These are phyloP conservation scores for Tinospora cordifolia DNA, from an alignment of 164 flowering plant species.

Conservation along the genomic window DNA sequence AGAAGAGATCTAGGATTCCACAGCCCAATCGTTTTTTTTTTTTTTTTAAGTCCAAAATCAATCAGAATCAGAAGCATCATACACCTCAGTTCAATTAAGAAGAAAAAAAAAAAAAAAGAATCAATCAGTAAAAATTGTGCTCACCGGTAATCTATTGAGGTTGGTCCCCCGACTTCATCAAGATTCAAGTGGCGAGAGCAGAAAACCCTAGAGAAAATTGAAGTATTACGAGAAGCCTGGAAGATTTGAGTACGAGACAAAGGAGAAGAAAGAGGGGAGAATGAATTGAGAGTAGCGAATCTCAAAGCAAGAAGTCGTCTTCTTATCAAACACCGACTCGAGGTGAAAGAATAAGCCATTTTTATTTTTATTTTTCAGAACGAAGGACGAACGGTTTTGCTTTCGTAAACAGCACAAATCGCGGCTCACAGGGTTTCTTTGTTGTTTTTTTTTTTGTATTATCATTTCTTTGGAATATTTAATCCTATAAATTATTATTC, in stretches of 20 bases:
- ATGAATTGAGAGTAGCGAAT: background rate
- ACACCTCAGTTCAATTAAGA: background rate
- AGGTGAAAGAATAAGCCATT: conserved; percentile 1
- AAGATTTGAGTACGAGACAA: background rate
- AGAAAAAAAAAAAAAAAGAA: background rate
- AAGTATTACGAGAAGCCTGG: background rate
- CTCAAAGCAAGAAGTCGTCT: conserved; percentile 3
- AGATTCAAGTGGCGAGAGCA: conserved; percentile 14
- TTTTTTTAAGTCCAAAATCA: too few relatives aligned
- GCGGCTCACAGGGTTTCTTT: too few relatives aligned
- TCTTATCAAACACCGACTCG: background rate
- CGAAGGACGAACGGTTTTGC: too few relatives aligned
- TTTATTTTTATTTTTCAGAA: too few relatives aligned
- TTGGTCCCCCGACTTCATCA: conserved; percentile 8
- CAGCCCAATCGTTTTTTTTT: background rate
- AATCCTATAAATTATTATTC: too few relatives aligned
- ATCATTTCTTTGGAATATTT: too few relatives aligned
- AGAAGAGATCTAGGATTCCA: conserved; percentile 46
- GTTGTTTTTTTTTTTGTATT: too few relatives aligned
- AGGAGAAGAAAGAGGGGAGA: background rate
- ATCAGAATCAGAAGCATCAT: background rate
- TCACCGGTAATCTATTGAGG: conserved; percentile 18
- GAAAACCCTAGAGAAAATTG: conserved; percentile 12
- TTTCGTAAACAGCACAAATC: too few relatives aligned
- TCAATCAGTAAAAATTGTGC: background rate